Conservation (phyloP, 371 early-diverging fungal genomes). For the Chytridium lagenaria region DNA sequence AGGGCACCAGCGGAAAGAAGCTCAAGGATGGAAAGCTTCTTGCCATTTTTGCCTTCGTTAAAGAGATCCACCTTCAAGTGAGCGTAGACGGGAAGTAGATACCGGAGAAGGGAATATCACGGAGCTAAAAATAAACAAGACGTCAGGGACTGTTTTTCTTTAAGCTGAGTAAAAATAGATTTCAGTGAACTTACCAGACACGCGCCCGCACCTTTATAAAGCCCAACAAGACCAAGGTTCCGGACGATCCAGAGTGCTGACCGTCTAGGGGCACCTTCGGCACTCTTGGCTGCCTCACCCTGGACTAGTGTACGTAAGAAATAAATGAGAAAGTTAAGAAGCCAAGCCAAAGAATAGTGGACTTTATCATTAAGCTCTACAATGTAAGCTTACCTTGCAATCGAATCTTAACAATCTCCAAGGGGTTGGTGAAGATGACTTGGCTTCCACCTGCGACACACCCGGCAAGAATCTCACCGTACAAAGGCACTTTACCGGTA, state of each 20-base stretch:
- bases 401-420: slow-evolving; percentile 97
- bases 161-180: background rate
- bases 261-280: slow-evolving; percentile 57
- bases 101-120: slow-evolving; percentile 97
- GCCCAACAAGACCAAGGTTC: slow-evolving; percentile 88
- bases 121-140: slow-evolving; percentile 56
- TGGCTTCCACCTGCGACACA: slow-evolving; percentile 91
- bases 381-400: too few species aligned
- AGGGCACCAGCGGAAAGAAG: slow-evolving; percentile 90
- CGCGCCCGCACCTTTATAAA: slow-evolving; percentile 95
- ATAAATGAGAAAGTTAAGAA: background rate
- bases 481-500: slow-evolving; percentile 74
- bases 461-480: slow-evolving; percentile 88
- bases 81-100: slow-evolving; percentile 97
- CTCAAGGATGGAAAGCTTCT: slow-evolving; percentile 64
- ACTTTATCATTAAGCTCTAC: too few species aligned
- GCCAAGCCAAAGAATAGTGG: too few species aligned
- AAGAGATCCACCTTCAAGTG: slow-evolving; percentile 90
- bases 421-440: slow-evolving; percentile 94
- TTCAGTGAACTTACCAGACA: slow-evolving; percentile 63
- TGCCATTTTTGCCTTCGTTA: slow-evolving; percentile 78
- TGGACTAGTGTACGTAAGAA: slow-evolving; percentile 37
- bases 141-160: too few species aligned
- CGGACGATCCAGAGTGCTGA: slow-evolving; percentile 93
- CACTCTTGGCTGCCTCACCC: slow-evolving; percentile 50